A percentile compares a stretch with the other conserved stretches of the same genome.
Evolutionary conservation across 2,329 filamentous ascomycete genomes (phyloP).

Genomic region (Colletotrichum sp.): DNA sequence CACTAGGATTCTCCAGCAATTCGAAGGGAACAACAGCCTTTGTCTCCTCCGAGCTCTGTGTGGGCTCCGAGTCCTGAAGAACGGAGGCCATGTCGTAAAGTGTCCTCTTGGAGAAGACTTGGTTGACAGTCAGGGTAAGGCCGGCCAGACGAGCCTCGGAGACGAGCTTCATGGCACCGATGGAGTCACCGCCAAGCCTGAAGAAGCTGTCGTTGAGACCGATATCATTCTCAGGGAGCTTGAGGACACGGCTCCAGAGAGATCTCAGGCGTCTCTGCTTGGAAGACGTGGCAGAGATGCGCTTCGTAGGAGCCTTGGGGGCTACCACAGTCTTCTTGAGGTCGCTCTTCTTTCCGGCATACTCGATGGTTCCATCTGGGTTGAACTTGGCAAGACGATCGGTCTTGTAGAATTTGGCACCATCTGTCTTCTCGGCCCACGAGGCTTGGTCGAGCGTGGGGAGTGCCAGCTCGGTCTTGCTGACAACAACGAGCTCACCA

Average conservation of each 20-base stretch:
- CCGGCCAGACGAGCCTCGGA: constrained; percentile 55
- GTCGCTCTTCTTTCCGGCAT: constrained; percentile 29
- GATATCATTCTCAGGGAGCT: constrained; percentile 49
- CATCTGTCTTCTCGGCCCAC: constrained; percentile 30
- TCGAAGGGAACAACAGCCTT: constrained; percentile 52
- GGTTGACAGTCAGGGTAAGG: constrained; percentile 56
- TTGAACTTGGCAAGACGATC: constrained; percentile 44
- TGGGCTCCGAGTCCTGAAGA: constrained; percentile 41
- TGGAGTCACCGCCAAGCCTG: constrained; percentile 64
- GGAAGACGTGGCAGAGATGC: constrained; percentile 42
- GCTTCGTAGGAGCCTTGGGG: constrained; percentile 27
- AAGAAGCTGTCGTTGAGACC: constrained; percentile 64
- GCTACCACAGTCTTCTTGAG: constrained; percentile 1
- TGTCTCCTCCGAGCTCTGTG: constrained; percentile 5
- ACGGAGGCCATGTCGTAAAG: constrained; percentile 59
- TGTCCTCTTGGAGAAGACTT: constrained; percentile 56
- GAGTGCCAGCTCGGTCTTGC: constrained; percentile 27
- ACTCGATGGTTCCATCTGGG: constrained; percentile 31
- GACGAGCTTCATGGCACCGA: constrained; percentile 66
- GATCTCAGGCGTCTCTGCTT: constrained; percentile 49
- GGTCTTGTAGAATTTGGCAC: constrained; percentile 41
- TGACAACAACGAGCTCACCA: constrained; percentile 50
- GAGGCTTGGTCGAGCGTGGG: constrained; percentile 29
- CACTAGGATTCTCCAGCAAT: constrained; percentile 51
- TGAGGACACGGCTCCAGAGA: constrained; percentile 55